Evolutionary conservation across 2,329 filamentous ascomycete genomes (phyloP), one percentile per base, ranked within the genome.

Genomic region (Trichoderma simmonsii): DNA sequence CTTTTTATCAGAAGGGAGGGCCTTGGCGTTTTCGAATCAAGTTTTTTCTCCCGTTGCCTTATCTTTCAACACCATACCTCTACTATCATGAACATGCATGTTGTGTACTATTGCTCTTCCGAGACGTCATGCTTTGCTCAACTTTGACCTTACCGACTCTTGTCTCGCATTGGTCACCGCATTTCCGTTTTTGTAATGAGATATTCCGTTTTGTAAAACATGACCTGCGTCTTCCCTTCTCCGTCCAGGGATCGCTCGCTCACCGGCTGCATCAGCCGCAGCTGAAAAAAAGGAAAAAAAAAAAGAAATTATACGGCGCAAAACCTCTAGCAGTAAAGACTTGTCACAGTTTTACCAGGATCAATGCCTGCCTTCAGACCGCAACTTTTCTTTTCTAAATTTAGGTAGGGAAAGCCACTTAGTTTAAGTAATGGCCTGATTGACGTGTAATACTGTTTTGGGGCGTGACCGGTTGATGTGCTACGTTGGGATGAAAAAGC

Each of bases 201-300:
- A 43, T 7, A 48, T 32, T 12, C 21, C 26, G 24, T 21, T 14
- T 48, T 32, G 36, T 48, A 60, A 60, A 59, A 67, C 64, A 59
- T n/a, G 36, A 21, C 11, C 51, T 59, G 43, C 51, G n/a, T 24
- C 64, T 43, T 57, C 9, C 21, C 51, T 36, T 36, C 21, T 57
- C 39, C n/a, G 28, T 61, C 8, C 59, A 34, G 21, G 28, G 57
- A 60, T 65, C 30, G 9, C 54, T 21, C 11, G 48, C 32, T 67
- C 51, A 68, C 65, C 56, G 36, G 56, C n/a, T 32, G 65, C 28
- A 60, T 60, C 65, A 68, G 65, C 65, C 65, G 65, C 65, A 60
- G 65, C 65, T 68, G 54, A 68, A 34, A 57, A 57, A 61, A 61
- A n/a, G 24, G 24, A 24, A 57, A 56, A 60, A 61, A 9, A 30